Base-by-base conservation (phyloP, 1,139 yeast genomes). In the Suhomyces bokatorum region DNA sequence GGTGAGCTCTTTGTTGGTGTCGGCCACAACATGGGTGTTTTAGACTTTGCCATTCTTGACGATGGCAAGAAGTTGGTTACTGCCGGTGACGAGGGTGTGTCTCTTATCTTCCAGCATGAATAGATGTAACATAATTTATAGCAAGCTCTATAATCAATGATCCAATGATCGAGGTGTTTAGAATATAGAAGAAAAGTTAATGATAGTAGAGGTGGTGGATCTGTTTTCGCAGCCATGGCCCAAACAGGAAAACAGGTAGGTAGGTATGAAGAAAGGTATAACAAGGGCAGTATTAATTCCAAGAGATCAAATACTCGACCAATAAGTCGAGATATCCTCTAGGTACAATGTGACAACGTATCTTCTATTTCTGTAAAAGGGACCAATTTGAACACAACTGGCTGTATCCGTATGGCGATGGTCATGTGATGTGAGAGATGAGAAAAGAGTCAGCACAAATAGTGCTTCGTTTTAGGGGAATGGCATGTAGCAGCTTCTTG, bases 51-150 rank as follows among this genome's bases (percentile, higher is more conserved):
- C 12, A 58, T 82, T 37, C 62, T 73, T 33, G 81, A 81, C n/a
- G 69, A 77, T 37, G 91, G 88, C 34, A 76, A 63, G 46, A 83
- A 85, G 60, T 60, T 95, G 40, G 78, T 90, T 34, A 88, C 97
- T 24, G 99, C 97, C n/a, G 98, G 98, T 50, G 99, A 93, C 63
- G 99, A 93, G 64, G 97, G 96, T 53, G 97, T 93, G 30, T 82
- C 96, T 7, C 73, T 93, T 54, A 80, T 93, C 7, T 91, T 83
- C 57, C 74, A 49, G 32, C 49, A 43, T 35, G 53, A 54, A 41
- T 43, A 51, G 39, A 32, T 39, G 39, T 42, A 40, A 29, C 32
- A 15, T 40, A 34, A 22, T 13, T 13, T 34, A 34, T 34, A 36
- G 27, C 30, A n/a, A 32, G 35, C 26, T 26, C 22, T 34, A 30